These are phyloP conservation scores for Aspergillus piperis DNA, from an alignment of 2,329 filamentous ascomycete genomes.

Conservation along the genomic window DNA sequence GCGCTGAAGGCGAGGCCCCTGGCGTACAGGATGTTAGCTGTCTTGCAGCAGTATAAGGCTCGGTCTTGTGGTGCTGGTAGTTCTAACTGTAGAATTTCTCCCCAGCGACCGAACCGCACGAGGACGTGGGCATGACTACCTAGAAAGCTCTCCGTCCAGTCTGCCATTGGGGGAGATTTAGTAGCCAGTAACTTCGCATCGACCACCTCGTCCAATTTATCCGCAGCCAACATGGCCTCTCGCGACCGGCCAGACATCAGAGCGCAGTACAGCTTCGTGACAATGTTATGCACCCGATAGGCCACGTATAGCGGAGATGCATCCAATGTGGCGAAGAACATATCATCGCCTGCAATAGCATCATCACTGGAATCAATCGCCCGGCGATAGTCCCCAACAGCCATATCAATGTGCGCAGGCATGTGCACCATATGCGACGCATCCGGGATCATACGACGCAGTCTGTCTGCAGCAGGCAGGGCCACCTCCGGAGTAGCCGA, in stretches of 20 bases:
- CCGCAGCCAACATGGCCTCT: conserved; percentile 20
- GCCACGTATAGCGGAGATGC: conserved; percentile 64
- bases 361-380: conserved; percentile 66
- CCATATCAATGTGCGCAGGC: conserved; percentile 73
- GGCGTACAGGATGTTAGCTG: conserved; percentile 60
- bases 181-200: neutral
- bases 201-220: conserved; percentile 17
- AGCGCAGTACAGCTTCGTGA: conserved; percentile 21
- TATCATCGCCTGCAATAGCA: conserved; percentile 67
- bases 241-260: conserved; percentile 20
- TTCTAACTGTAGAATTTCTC: conserved; percentile 59
- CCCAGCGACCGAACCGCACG: conserved; percentile 71
- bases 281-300: conserved; percentile 21
- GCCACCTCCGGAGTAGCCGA: conserved; percentile 64
- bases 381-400: conserved; percentile 69
- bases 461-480: conserved; percentile 59
- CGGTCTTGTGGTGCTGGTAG: conserved; percentile 59
- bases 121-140: conserved; percentile 66
- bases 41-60: conserved; percentile 66
- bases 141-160: conserved; percentile 72
- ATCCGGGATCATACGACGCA: conserved; percentile 66
- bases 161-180: conserved; percentile 66
- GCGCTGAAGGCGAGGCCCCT: neutral
- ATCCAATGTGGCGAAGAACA: conserved; percentile 57
- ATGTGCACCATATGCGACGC: conserved; percentile 72